Conservation (phyloP, 441 rosid genomes). For the Populus hybrid region DNA sequence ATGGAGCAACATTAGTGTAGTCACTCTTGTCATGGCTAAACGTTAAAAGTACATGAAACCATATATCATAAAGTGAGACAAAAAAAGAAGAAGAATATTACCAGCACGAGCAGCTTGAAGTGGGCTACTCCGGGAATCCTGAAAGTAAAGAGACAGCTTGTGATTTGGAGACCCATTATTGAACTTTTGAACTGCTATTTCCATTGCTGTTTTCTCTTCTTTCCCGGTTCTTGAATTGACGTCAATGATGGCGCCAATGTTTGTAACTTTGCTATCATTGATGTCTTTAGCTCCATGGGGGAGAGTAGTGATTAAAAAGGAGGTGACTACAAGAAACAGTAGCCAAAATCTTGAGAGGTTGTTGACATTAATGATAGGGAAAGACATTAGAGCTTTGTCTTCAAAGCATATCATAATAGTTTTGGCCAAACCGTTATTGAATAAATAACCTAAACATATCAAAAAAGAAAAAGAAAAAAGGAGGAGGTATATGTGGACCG, state of each 20-base stretch:
- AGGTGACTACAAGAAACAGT: background rate
- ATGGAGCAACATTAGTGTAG: background rate
- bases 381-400: background rate
- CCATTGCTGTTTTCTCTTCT: constrained; percentile 38
- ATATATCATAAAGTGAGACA: background rate
- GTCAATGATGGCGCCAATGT: constrained; percentile 46
- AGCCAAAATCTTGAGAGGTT: background rate
- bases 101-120: constrained; percentile 35
- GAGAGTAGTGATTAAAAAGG: background rate
- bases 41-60: no score
- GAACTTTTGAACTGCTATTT: constrained; percentile 35
- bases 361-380: background rate
- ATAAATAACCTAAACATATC: no score
- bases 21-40: background rate
- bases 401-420: background rate
- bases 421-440: background rate
- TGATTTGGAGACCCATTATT: constrained; percentile 18
- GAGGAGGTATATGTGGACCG: no score
- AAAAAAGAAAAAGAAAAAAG: no score
- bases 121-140: constrained; percentile 29
- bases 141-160: constrained; percentile 31
- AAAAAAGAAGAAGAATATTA: background rate
- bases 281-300: constrained; percentile 1
- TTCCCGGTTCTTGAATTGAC: constrained; percentile 31
- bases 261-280: background rate